Evolutionary conservation across 2,329 filamentous ascomycete genomes (phyloP).

Genomic region (Colletotrichum truncatum): DNA sequence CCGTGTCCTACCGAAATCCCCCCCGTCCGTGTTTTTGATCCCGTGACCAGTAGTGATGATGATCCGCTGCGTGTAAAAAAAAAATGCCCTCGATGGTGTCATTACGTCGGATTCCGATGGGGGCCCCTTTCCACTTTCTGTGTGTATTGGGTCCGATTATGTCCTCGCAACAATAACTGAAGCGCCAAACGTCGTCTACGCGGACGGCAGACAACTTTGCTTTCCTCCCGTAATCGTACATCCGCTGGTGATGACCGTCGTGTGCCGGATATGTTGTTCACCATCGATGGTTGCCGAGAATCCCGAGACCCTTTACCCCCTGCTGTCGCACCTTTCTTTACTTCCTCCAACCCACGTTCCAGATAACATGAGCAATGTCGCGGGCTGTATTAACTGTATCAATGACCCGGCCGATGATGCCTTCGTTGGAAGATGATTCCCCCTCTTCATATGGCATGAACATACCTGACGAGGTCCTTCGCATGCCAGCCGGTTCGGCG

Average conservation of each 20-base stretch:
- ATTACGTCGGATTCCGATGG: neutral
- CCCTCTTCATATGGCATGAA: slow-evolving; percentile 88
- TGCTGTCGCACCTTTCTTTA: slow-evolving; percentile 42
- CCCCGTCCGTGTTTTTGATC: neutral
- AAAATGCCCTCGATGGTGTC: slow-evolving; percentile 4
- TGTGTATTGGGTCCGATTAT: slow-evolving; percentile 5
- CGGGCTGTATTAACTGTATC: slow-evolving; percentile 81
- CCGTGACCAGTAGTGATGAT: slow-evolving; percentile 3
- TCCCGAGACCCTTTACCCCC: neutral
- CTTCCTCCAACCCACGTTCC: slow-evolving; percentile 75
- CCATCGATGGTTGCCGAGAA: neutral
- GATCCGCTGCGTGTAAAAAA: slow-evolving; percentile 14
- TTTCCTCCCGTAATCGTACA: slow-evolving; percentile 20
- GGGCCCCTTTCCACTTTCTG: neutral
- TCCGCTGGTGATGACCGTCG: neutral
- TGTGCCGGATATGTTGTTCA: slow-evolving; percentile 10
- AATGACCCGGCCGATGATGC: slow-evolving; percentile 80
- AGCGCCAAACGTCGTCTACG: neutral
- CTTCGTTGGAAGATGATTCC: slow-evolving; percentile 67
- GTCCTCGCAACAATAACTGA: neutral
- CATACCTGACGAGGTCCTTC: slow-evolving; percentile 86
- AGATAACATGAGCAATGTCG: slow-evolving; percentile 76
- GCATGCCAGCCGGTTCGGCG: slow-evolving; percentile 70
- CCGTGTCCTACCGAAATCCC: neutral
- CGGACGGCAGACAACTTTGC: neutral